Base-by-base conservation (phyloP, 257 asterid species). In the Przewalskia tangutica region DNA sequence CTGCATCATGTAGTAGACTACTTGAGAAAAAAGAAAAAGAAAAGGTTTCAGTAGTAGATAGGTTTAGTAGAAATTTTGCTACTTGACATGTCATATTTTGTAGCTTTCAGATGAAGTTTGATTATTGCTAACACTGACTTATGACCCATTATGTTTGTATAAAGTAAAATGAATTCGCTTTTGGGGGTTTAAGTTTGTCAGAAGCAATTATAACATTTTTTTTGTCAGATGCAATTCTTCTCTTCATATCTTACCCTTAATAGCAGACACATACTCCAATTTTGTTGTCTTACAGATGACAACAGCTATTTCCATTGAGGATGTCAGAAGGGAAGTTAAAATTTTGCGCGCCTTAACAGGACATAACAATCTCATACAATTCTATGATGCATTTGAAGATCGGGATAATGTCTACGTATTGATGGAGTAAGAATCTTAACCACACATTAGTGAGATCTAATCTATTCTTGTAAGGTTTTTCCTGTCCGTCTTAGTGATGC, bases 371-470 rank as follows among this genome's bases (percentile, higher is more conserved):
- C 88, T 91, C 17, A 85, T 87, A 4, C 89, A 87, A 68, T 89
- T 91, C 80, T 82, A 89, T 58, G 97, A 91, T 38, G 91, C 97
- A 40, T 92, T 86, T 73, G 97, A 92, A 86, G 95, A 92, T 87
- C 82, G 84, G 71, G 93, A 88, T 16, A 91, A 87, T 56, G 93
- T 92, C 86, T 92, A 92, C 42, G 82, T 92, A 32, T 92, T 88
- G 76, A 91, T 90, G 93, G 97, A 92, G 97, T 92, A 92, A 90
- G 93, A 87, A 75, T 81, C 64, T 50, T 65, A 68, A 48, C 13
- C 18, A 65, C 81, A 56, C 54, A 9, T 81, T 73, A 73, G 79
- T 18, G 78, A 13, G 60, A 73, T 73, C 2, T 73, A 73, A 73
- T 46, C 58, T 54, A 71, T 46, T 71, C n/a, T 23, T 71, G 58